Percentiles rank a stretch among this genome's conserved stretches.
Evolutionary conservation across 805 yeast species (phyloP).

Genomic region (Pichia californica): DNA sequence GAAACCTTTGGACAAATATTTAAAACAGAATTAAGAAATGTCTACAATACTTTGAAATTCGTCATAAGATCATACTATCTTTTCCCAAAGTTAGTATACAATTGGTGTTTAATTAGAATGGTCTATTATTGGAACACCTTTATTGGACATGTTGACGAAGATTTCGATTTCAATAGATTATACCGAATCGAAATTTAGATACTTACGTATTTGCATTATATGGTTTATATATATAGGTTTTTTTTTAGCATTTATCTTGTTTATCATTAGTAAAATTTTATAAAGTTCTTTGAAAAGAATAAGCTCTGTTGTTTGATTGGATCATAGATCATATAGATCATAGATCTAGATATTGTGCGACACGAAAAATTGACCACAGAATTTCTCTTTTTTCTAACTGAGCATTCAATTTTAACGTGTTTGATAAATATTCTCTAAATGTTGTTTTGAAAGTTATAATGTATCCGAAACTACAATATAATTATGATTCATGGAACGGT

Average conservation of each 20-base stretch:
- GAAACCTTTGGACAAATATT: conserved; percentile 19
- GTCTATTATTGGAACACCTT: conserved; percentile 66
- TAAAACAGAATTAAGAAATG: conserved; percentile 15
- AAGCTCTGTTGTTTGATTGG: no score
- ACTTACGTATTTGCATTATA: not conserved
- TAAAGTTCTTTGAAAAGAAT: no score
- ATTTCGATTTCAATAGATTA: conserved; percentile 27
- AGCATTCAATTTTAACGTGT: no score
- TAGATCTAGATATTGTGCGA: no score
- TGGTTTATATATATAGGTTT: not conserved
- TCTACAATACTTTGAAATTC: conserved; percentile 56
- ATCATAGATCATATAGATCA: no score
- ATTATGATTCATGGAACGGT: not conserved
- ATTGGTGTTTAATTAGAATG: conserved; percentile 40
- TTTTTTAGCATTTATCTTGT: no score
- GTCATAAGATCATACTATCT: conserved; percentile 58
- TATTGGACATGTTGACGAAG: conserved; percentile 48
- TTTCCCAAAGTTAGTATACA: conserved; percentile 60
- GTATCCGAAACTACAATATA: not conserved
- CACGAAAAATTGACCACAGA: no score
- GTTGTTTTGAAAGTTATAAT: no score
- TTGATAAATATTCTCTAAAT: no score
- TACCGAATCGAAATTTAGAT: conserved; percentile 15
- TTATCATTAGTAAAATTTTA: no score
- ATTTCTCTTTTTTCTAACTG: no score